Base-by-base conservation (phyloP, 345 rosid genomes). In the Eucalyptus dawsonii region DNA sequence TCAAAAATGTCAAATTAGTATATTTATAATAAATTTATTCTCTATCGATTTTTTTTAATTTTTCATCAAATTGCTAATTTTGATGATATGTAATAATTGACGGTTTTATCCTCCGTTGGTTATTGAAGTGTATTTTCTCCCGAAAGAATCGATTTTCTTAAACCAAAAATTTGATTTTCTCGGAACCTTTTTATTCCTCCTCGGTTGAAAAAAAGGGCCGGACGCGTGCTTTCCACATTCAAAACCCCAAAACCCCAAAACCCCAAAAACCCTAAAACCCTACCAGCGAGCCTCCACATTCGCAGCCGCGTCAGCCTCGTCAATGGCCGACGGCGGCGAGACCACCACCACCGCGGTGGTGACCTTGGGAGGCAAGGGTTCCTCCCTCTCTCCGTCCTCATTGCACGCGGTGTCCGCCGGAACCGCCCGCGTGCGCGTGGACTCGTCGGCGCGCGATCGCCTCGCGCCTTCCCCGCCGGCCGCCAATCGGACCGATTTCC, bases 361-460 rank as follows among this genome's bases (percentile, higher is more conserved):
- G 25, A 87, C 88, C 16, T 51, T 90, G 83, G 87, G 91, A n/a
- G 89, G 91, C 80, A 87, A 87, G 91, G 98, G 96, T 37, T 91
- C 95, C 17, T 88, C 94, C 11, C 95, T 94, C 9, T 90, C 95
- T 19, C 93, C 96, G 90, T 86, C 95, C 19, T 89, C 95, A 19
- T 90, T 93, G 85, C 90, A 90, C 93, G 90, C 94, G 17, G 88
- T 94, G 58, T 94, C 98, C 86, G 86, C 92, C 45, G 93, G 94
- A 80, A 88, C 87, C 50, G 89, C 95, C 44, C 92, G 90, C 60
- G 88, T 95, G 31, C 93, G 93, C 87, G 89, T 93, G 65, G 98
- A 95, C 89, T 91, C 96, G 25, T 94, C 97, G 9, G 94, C 94
- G 12, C 91, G 92, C 49, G 95, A 95, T 88, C 89, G 93, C 29